Evolutionary conservation across 2,329 filamentous ascomycete genomes (phyloP).

Genomic region (Clarireedia monteithiana): DNA sequence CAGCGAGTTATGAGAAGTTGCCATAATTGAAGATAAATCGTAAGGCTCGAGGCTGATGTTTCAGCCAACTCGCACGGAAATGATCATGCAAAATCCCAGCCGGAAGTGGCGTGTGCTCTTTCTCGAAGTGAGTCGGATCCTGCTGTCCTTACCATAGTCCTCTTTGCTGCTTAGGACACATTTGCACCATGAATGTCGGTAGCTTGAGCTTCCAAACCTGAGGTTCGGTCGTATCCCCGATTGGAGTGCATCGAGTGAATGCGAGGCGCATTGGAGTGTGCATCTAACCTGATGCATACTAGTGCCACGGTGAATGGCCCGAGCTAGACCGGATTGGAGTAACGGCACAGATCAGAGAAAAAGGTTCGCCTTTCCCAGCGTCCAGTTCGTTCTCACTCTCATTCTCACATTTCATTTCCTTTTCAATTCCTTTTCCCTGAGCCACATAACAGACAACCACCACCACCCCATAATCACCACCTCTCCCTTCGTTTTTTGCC

Average conservation of each 20-base stretch:
- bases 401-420: background rate
- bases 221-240: background rate
- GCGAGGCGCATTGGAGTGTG: background rate
- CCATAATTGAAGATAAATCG: conserved; percentile 37
- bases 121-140: background rate
- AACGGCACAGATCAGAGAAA: background rate
- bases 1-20: conserved; percentile 48
- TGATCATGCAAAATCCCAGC: conserved; percentile 22
- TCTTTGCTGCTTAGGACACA: conserved; percentile 2
- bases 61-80: conserved; percentile 23
- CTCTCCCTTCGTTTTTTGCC: background rate
- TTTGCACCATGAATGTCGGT: conserved; percentile 1
- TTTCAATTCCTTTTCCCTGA: conserved; percentile 3
- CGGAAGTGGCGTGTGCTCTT: background rate
- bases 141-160: too few species aligned
- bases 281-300: background rate
- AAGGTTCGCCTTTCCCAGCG: background rate
- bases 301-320: background rate
- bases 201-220: background rate
- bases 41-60: conserved; percentile 20
- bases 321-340: background rate
- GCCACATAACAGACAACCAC: background rate
- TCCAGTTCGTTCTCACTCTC: background rate
- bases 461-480: background rate
- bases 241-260: background rate